Conservation (phyloP, 2,329 filamentous ascomycete genomes). For the Claviceps africana region DNA sequence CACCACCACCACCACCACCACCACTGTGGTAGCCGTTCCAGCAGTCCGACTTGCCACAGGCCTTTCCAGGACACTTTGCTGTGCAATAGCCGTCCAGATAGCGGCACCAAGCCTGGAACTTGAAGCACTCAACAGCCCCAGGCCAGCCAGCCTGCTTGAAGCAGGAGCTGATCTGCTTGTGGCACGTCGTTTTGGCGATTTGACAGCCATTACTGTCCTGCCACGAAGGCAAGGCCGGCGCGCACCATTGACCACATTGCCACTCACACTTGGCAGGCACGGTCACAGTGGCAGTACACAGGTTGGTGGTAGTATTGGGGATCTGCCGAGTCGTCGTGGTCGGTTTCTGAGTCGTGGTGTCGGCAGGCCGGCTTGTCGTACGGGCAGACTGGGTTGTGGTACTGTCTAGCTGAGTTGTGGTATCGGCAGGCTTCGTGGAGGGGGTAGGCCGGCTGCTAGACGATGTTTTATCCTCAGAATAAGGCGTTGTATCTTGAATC, state of each 20-base stretch:
- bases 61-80: slow-evolving; percentile 20
- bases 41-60: slow-evolving; percentile 30
- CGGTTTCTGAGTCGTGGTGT: neutral
- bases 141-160: slow-evolving; percentile 38
- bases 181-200: slow-evolving; percentile 28
- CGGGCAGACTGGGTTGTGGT: too few species aligned
- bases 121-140: slow-evolving; percentile 33
- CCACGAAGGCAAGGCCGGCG: slow-evolving; percentile 34
- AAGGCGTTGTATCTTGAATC: neutral
- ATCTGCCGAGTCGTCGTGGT: slow-evolving; percentile 10
- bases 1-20: too few species aligned
- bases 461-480: neutral
- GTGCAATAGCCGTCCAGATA: slow-evolving; percentile 30
- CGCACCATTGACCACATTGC: slow-evolving; percentile 40
- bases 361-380: neutral
- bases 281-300: slow-evolving; percentile 33
- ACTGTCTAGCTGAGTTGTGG: too few species aligned
- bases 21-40: slow-evolving; percentile 26
- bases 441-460: neutral
- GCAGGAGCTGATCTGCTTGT: slow-evolving; percentile 34
- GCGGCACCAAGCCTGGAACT: slow-evolving; percentile 36
- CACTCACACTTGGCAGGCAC: slow-evolving; percentile 38
- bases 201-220: slow-evolving; percentile 27
- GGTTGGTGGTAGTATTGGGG: slow-evolving; percentile 21
- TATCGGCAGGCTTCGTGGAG: neutral